Base-by-base conservation (phyloP, 169 alveolate species). In the Cryptosporidium canis region DNA sequence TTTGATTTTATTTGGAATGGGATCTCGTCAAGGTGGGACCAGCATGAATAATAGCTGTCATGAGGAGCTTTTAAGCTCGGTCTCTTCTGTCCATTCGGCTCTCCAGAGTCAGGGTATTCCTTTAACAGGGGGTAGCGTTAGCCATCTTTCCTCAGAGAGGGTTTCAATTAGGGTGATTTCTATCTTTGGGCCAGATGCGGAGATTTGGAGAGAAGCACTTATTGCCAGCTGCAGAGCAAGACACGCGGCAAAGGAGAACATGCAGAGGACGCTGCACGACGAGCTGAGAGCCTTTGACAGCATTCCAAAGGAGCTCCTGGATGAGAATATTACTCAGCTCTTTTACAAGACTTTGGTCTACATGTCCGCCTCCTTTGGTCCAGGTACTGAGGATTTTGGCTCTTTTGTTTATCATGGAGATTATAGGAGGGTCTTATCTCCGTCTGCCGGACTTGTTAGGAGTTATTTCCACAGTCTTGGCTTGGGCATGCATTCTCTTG, bases 181-280 rank as follows among this genome's bases (percentile, higher is more conserved):
- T 6, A 55, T 77, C 1, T 77, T 77, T 44, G 87, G 87, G 0
- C 87, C 87, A 3, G 87, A 77, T 37, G 70, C 87, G 11, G 87
- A 77, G 35, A 77, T 77, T 77, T 77, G 87, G 87, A 58, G 87
- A 37, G 87, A 77, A 39, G 70, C 87, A 5, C 29, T 77, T 9
- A 61, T 77, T 9, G 87, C 87, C 7, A 77, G 87, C 35, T 77
- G 87, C 51, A 77, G 87, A 27, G 87, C 87, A 1, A 31, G 87
- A 14, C 87, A 77, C 29, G 87, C 87, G 16, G 72, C 64, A 3
- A 77, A 41, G 27, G 87, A 77, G 29, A 56, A 77, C 16, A 33
- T 71, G 12, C 4, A 58, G 58, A 56, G 87, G 44, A 77, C 87
- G 18, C 35, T 77, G 29, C 55, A 56, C 27, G 87, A 77, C 27